Percentiles rank a stretch among this genome's conserved stretches.
Conservation (phyloP, 2,329 filamentous ascomycete genomes). For the Rutstroemia sp. region DNA sequence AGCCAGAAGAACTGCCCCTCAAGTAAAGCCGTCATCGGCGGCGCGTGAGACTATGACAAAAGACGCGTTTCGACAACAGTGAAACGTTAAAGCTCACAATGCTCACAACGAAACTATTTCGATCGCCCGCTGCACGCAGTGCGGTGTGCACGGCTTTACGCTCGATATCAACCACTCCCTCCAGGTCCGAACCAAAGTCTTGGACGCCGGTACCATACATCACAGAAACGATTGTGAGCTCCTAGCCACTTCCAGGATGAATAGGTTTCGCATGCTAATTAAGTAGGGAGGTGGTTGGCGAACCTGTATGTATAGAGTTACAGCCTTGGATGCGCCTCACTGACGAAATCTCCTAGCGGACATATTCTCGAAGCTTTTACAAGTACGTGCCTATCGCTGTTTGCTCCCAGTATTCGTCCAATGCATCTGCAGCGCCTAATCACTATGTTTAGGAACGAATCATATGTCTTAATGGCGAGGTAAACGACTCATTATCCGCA, state of each 20-base stretch:
- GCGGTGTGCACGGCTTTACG: slow-evolving; percentile 16
- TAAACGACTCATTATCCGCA: slow-evolving; percentile 87
- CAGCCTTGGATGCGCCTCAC: slow-evolving; percentile 23
- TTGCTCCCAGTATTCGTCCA: no score
- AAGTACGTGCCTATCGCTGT: slow-evolving; percentile 41
- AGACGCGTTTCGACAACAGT: background rate
- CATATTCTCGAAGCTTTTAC: slow-evolving; percentile 73
- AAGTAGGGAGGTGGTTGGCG: slow-evolving; percentile 65
- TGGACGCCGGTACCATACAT: slow-evolving; percentile 44
- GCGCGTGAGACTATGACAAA: background rate
- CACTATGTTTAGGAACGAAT: slow-evolving; percentile 65
- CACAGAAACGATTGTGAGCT: slow-evolving; percentile 48
- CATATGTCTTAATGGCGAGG: slow-evolving; percentile 83
- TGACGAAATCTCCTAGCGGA: slow-evolving; percentile 47
- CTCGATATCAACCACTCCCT: slow-evolving; percentile 21
- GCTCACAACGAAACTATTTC: slow-evolving; percentile 23
- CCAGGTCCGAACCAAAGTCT: slow-evolving; percentile 24
- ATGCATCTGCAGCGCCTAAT: background rate
- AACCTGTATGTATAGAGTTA: slow-evolving; percentile 52
- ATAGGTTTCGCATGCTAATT: slow-evolving; percentile 18
- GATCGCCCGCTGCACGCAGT: slow-evolving; percentile 19
- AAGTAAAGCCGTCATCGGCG: no score
- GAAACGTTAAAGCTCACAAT: slow-evolving; percentile 12
- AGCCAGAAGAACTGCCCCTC: no score
- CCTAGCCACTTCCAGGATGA: slow-evolving; percentile 25